A percentile compares a stretch with the other conserved stretches of the same genome.
Evolutionary conservation across 2,329 filamentous ascomycete species (phyloP).

Genomic region (Hypoxylon sp.): DNA sequence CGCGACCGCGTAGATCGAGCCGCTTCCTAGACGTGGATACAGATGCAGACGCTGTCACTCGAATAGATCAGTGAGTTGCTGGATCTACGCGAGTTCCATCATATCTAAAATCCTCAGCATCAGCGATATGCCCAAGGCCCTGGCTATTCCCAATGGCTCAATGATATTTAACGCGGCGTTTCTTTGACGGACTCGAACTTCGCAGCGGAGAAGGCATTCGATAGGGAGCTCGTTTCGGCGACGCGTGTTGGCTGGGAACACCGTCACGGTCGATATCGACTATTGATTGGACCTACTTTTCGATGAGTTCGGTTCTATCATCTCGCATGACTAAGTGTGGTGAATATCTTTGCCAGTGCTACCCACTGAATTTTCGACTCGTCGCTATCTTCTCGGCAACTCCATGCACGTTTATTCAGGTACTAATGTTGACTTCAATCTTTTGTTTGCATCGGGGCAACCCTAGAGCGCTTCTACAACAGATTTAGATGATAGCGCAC

Average conservation of each 20-base stretch:
- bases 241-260: neutral
- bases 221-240: neutral
- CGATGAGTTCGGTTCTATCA: neutral
- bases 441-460: neutral
- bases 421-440: neutral
- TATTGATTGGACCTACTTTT: neutral
- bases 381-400: neutral
- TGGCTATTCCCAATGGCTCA: neutral
- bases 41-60: neutral
- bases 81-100: neutral
- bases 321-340: neutral
- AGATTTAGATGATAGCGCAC: neutral
- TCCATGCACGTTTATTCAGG: neutral
- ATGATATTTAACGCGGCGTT: neutral
- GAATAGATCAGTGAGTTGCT: neutral
- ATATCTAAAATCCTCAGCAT: neutral
- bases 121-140: neutral
- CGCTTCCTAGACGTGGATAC: neutral
- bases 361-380: neutral
- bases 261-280: neutral
- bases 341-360: neutral
- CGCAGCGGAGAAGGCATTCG: neutral
- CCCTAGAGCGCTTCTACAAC: neutral
- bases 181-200: neutral
- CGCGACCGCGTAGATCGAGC: neutral